These are phyloP conservation scores for Leishmania turanica DNA, from an alignment of 208 protist genomes.

Conservation along the genomic window DNA sequence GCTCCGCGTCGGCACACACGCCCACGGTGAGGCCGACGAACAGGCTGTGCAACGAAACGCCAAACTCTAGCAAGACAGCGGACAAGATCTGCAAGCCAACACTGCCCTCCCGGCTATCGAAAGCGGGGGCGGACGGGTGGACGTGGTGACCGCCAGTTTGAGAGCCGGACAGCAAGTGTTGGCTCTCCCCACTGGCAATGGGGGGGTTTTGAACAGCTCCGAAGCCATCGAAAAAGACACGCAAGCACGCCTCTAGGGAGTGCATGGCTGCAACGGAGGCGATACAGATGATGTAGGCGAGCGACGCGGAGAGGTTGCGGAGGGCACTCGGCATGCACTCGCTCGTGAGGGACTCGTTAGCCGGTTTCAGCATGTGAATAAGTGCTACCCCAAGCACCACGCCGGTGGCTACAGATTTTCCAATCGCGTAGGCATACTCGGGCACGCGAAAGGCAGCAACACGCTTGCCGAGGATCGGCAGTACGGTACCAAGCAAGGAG, in stretches of 20 bases:
- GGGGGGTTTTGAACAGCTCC: not conserved
- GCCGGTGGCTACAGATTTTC: constrained; percentile 59
- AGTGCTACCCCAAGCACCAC: constrained; percentile 60
- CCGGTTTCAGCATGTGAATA: constrained; percentile 56
- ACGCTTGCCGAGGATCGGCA: constrained; percentile 57
- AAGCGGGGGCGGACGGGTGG: constrained; percentile 5
- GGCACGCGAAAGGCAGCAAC: constrained; percentile 30
- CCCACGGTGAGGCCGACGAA: constrained; percentile 70
- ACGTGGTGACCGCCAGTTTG: constrained; percentile 7
- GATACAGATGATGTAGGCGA: constrained; percentile 43
- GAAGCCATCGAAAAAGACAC: constrained; percentile 13
- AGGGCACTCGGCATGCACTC: constrained; percentile 21
- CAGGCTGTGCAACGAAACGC: constrained; percentile 66
- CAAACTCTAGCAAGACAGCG: constrained; percentile 57
- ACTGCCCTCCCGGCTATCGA: not conserved
- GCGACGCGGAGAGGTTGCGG: constrained; percentile 15
- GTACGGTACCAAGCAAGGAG: constrained; percentile 41
- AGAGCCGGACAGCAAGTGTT: constrained; percentile 19
- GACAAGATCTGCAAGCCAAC: constrained; percentile 26
- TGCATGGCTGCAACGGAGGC: constrained; percentile 40
- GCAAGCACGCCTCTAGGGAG: constrained; percentile 28
- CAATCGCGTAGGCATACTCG: constrained; percentile 46
- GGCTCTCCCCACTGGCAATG: constrained; percentile 18
- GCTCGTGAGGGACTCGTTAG: constrained; percentile 33
- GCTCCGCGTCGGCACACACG: constrained; percentile 42